Evolutionary conservation across 768 basidiomycete species (phyloP).

Genomic region (Calocybe gangraenosa): DNA sequence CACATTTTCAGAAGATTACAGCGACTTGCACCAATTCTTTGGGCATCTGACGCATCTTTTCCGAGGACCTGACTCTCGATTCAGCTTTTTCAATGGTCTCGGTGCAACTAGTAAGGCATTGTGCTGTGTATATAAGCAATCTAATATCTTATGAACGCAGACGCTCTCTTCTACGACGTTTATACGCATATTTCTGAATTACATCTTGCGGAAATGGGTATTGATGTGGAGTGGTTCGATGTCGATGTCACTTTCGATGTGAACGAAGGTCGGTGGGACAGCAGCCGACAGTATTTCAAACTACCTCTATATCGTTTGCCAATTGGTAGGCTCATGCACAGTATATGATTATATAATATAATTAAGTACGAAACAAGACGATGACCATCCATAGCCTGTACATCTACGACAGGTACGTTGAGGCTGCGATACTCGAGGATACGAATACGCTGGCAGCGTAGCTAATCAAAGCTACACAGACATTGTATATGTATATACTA

Average conservation of each 20-base stretch:
- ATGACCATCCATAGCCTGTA: constrained; percentile 94
- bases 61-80: constrained; percentile 65
- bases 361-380: background rate
- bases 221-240: constrained; percentile 79
- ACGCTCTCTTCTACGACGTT: constrained; percentile 86
- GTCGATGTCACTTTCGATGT: constrained; percentile 56
- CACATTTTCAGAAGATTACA: constrained; percentile 88
- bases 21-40: constrained; percentile 80
- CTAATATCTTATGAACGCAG: constrained; percentile 35
- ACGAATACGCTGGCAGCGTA: too few relatives aligned
- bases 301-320: constrained; percentile 74
- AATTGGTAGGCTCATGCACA: constrained; percentile 26
- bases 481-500: constrained; percentile 94
- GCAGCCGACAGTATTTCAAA: constrained; percentile 72
- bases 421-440: too few relatives aligned
- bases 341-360: too few relatives aligned
- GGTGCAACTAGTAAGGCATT: constrained; percentile 80
- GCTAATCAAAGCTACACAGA: constrained; percentile 33
- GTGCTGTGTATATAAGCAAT: constrained; percentile 1
- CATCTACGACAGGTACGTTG: constrained; percentile 80
- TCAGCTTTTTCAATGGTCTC: constrained; percentile 96
- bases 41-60: constrained; percentile 74
- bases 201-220: constrained; percentile 78
- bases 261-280: constrained; percentile 67
- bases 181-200: constrained; percentile 82